Conservation (phyloP, 129 eudicot species). For the Helianthus tuberosus region DNA sequence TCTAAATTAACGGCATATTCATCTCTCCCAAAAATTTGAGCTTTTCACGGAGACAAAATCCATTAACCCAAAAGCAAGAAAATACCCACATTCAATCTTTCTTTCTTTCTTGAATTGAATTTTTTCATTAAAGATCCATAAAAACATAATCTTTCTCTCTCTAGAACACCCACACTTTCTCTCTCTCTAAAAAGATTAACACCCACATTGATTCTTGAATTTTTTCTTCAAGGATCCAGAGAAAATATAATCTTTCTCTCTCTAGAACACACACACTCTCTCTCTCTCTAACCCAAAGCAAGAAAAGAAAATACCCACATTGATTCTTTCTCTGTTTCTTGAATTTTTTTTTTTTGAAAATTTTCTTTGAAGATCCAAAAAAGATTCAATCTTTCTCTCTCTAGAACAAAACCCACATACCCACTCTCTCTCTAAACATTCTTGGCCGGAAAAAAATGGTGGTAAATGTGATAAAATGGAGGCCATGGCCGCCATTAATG, state of each 20-base stretch:
- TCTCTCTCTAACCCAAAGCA: background rate
- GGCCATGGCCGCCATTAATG: slow-evolving; percentile 88
- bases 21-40: slow-evolving; percentile 32
- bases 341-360: background rate
- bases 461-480: slow-evolving; percentile 91
- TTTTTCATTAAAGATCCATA: background rate
- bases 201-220: slow-evolving; percentile 41
- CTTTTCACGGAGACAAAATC: slow-evolving; percentile 38
- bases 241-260: background rate
- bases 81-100: slow-evolving; percentile 7
- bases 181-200: background rate
- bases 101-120: background rate
- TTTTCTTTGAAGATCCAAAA: slow-evolving; percentile 22
- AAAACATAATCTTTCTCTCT: background rate
- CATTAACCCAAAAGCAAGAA: slow-evolving; percentile 17
- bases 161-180: background rate
- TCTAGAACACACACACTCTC: background rate
- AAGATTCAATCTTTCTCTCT: slow-evolving; percentile 18
- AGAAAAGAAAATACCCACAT: slow-evolving; percentile 26
- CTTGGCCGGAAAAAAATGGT: slow-evolving; percentile 54
- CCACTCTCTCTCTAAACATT: slow-evolving; percentile 2
- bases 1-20: slow-evolving; percentile 43
- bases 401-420: background rate
- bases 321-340: slow-evolving; percentile 27
- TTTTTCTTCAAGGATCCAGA: slow-evolving; percentile 1